Base-by-base conservation (phyloP, 2,329 filamentous ascomycete species). In the Apiospora hydei region DNA sequence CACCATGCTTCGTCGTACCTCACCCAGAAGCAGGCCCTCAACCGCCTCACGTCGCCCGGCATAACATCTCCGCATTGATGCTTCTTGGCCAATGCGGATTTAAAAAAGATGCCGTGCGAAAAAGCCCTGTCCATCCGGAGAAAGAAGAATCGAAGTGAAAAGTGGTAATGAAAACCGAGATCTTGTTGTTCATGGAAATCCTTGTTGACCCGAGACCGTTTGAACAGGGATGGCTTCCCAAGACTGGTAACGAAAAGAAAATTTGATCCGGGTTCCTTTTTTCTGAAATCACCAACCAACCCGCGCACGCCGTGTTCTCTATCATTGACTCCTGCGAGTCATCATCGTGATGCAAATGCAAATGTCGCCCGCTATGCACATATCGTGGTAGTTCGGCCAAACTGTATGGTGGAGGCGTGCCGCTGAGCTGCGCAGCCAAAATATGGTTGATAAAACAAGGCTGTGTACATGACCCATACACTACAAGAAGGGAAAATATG, bases 341-440 rank as follows among this genome's bases (percentile, higher is more conserved):
- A 70, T 72, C 71, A 71, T 72, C 71, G 71, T 72, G 51, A 72
- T 34, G 69, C 69, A 49, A 66, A 67, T 69, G 68, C 71, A 47
- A 64, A 64, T 34, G 57, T 61, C 67, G 68, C 68, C 71, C 67
- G 67, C 44, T 66, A 72, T 72, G 68, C 71, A 72, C 53, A 70
- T 61, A 18, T 53, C 21, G 47, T 57, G 57, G 61, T 69, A 46
- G 30, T 49, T 66, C 14, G 67, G 67, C n/a, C 69, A 38, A 24
- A 34, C n/a, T 41, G 46, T 38, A 47, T 68, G 61, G 57, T 68
- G 61, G 34, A 24, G 47, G 67, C 66, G 41, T 43, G 38, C 11
- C 64, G 64, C 64, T 43, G 26, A 64, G 51, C 57, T 61, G 69
- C 70, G 43, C 67, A 68, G 51, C 44, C 66, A 67, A 64, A 57